A percentile compares a stretch with the other conserved stretches of the same genome.
Conservation (phyloP, 768 basidiomycete species). For the Lepiota venenata region DNA sequence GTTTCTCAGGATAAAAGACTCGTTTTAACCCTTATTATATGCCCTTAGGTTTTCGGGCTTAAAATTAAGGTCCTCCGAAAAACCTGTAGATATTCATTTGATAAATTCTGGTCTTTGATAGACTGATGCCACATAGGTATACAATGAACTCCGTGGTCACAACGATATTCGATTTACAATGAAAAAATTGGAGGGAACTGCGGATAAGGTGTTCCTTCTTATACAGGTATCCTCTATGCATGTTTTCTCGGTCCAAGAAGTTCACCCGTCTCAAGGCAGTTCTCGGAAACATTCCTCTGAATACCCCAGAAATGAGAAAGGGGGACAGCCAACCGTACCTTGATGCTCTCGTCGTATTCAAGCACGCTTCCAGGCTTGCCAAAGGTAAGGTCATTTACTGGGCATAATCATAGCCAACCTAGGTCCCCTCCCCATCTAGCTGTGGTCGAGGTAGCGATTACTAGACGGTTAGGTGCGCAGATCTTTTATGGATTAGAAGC, state of each 20-base stretch:
- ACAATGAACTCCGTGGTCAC: constrained; percentile 66
- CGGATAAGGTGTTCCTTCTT: constrained; percentile 78
- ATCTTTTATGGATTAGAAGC: constrained; percentile 75
- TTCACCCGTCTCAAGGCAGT: constrained; percentile 48
- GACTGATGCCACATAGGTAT: not conserved
- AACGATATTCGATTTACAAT: constrained; percentile 79
- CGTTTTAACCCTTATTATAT: not conserved
- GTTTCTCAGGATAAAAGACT: not conserved
- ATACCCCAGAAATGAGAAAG: constrained; percentile 63
- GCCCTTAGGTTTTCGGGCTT: constrained; percentile 56
- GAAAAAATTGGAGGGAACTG: constrained; percentile 63
- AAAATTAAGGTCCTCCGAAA: constrained; percentile 75
- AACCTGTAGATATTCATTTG: constrained; percentile 40
- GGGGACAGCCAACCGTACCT: constrained; percentile 68
- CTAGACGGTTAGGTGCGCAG: constrained; percentile 60
- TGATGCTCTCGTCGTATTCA: constrained; percentile 69
- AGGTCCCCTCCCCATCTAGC: constrained; percentile 45
- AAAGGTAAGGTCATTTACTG: constrained; percentile 45
- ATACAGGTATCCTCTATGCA: constrained; percentile 54
- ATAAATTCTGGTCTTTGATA: not conserved
- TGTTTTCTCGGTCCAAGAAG: not conserved
- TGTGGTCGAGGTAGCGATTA: constrained; percentile 72
- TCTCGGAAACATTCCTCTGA: constrained; percentile 68
- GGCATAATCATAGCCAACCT: constrained; percentile 1
- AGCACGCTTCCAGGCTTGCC: constrained; percentile 73